These are phyloP conservation scores for Pyrrhoderma lamaoense DNA, from an alignment of 1,284 basidiomycete species.

Conservation along the genomic window DNA sequence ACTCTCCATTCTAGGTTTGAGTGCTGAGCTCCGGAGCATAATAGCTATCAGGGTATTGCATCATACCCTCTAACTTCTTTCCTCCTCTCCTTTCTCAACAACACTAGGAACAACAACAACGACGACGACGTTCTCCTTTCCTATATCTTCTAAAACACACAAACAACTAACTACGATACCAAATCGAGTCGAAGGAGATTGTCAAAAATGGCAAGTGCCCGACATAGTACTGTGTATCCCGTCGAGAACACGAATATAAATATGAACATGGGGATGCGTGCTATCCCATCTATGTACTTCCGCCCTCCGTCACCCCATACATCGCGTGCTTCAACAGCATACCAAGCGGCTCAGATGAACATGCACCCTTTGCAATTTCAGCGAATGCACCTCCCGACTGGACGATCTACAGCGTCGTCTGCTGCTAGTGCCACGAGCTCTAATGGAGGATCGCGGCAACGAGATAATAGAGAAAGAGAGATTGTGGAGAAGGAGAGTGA, in stretches of 20 bases:
- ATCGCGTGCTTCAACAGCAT: slow-evolving; percentile 12
- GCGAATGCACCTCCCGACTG: slow-evolving; percentile 5
- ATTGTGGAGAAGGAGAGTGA: background rate
- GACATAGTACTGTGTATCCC: slow-evolving; percentile 8
- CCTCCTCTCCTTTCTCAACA: too few relatives aligned
- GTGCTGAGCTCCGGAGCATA: too few relatives aligned
- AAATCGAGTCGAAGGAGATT: too few relatives aligned
- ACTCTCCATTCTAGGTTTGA: too few relatives aligned
- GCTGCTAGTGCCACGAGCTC: too few relatives aligned
- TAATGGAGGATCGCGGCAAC: too few relatives aligned
- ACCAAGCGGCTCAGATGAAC: slow-evolving; percentile 1
- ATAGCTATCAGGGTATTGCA: too few relatives aligned
- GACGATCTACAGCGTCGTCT: slow-evolving; percentile 11
- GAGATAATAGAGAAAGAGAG: too few relatives aligned
- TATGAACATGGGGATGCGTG: slow-evolving; percentile 5
- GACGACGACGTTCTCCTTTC: too few relatives aligned
- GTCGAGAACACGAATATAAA: slow-evolving; percentile 6
- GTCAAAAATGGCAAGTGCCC: background rate
- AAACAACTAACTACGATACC: too few relatives aligned
- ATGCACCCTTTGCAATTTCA: slow-evolving; percentile 1
- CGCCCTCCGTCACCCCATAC: slow-evolving; percentile 8
- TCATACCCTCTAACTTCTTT: too few relatives aligned
- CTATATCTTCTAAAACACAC: background rate
- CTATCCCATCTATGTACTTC: slow-evolving; percentile 15
- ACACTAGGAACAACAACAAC: too few relatives aligned